These are phyloP conservation scores for Mastigamoeba balamuthi DNA, from an alignment of 78 protist species.

Conservation along the genomic window DNA sequence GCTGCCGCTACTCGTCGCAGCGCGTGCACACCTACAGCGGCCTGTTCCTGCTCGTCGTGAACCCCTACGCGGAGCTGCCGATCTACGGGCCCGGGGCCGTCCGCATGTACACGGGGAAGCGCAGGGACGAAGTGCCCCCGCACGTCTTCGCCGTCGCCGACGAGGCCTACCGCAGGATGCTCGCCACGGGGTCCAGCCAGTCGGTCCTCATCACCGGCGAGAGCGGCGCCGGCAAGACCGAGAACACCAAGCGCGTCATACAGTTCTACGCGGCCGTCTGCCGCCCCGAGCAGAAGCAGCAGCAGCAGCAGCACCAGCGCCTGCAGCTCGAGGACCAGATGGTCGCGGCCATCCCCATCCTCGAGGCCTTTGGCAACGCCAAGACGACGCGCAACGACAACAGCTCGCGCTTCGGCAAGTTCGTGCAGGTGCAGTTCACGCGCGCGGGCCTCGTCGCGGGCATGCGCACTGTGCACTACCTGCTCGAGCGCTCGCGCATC, in stretches of 20 bases:
- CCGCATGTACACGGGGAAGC: background rate
- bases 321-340: constrained; percentile 29
- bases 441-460: constrained; percentile 31
- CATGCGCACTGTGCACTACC: constrained; percentile 46
- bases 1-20: background rate
- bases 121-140: constrained; percentile 24
- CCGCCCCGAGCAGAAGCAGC: background rate
- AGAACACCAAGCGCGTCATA: constrained; percentile 45
- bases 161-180: constrained; percentile 28
- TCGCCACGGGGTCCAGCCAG: background rate
- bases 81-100: background rate
- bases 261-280: constrained; percentile 40
- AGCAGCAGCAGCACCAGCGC: too few species aligned
- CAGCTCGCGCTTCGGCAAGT: constrained; percentile 53
- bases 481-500: constrained; percentile 85
- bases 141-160: constrained; percentile 52
- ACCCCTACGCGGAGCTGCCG: background rate
- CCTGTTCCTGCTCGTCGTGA: background rate
- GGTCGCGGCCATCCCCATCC: constrained; percentile 90
- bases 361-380: constrained; percentile 64
- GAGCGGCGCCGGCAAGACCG: constrained; percentile 11
- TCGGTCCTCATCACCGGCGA: constrained; percentile 6
- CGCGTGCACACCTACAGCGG: constrained; percentile 8
- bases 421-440: constrained; percentile 49
- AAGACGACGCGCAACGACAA: constrained; percentile 52